Conservation (phyloP, 1,139 yeast genomes). For the Petasospora fabianii region DNA sequence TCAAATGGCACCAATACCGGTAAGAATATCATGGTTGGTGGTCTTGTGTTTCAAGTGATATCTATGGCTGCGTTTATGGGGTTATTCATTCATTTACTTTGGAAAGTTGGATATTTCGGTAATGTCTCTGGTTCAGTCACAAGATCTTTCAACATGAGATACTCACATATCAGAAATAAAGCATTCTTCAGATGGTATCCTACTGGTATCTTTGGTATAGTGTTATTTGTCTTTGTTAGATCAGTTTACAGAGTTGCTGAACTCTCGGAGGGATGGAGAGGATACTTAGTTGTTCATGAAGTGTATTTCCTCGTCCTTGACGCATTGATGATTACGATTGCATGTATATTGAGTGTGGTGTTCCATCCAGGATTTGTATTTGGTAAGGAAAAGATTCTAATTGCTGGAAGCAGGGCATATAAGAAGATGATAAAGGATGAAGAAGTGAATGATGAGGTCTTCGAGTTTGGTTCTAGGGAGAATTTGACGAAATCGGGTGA, state of each 20-base stretch:
- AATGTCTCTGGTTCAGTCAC: conserved; percentile 2
- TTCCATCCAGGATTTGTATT: conserved; percentile 62
- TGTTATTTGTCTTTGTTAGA: conserved; percentile 61
- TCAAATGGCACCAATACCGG: no score
- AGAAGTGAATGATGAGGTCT: conserved; percentile 16
- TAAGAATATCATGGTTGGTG: conserved; percentile 38
- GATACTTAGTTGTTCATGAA: conserved; percentile 68
- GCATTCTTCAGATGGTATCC: conserved; percentile 37
- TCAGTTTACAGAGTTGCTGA: conserved; percentile 81
- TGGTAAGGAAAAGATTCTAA: conserved; percentile 33
- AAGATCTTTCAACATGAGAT: conserved; percentile 25
- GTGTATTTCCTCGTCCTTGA: conserved; percentile 73
- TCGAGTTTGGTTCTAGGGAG: no score
- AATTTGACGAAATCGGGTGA: no score
- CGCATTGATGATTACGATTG: conserved; percentile 58
- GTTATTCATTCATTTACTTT: conserved; percentile 54
- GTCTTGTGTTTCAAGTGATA: conserved; percentile 66
- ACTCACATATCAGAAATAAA: conserved; percentile 6
- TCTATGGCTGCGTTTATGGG: conserved; percentile 63
- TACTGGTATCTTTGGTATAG: conserved; percentile 47
- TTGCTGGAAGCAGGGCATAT: not conserved
- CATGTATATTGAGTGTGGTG: conserved; percentile 42
- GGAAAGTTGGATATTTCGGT: conserved; percentile 33
- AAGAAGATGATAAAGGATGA: not conserved
- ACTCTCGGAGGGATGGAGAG: conserved; percentile 72